These are phyloP conservation scores for Styphnolobium japonicum DNA, from an alignment of 306 rosid genomes.

Conservation along the genomic window DNA sequence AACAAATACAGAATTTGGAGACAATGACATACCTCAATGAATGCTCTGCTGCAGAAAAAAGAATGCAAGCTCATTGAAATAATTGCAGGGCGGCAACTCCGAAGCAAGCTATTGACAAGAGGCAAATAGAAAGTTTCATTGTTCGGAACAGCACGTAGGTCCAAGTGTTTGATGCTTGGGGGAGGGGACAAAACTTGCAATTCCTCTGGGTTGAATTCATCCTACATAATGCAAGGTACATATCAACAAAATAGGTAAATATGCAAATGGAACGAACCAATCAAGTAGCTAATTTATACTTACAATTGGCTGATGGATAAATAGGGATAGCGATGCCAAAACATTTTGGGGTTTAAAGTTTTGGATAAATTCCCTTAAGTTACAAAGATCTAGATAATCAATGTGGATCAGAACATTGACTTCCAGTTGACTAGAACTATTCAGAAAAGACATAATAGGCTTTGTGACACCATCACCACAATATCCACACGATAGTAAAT, in stretches of 20 bases:
- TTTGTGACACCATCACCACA: background rate
- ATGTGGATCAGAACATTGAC: background rate
- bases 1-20: background rate
- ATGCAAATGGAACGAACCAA: background rate
- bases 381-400: background rate
- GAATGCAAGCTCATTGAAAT: background rate
- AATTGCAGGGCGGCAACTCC: conserved; percentile 8
- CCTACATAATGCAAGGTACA: conserved; percentile 7
- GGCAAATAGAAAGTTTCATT: background rate
- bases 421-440: conserved; percentile 19
- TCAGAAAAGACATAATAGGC: conserved; percentile 8
- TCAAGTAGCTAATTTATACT: background rate
- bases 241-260: background rate
- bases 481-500: background rate
- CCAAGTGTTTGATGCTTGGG: conserved; percentile 17
- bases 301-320: background rate
- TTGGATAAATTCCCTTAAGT: conserved; percentile 13
- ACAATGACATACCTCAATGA: conserved; percentile 21
- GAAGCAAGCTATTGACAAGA: conserved; percentile 2
- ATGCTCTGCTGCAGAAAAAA: background rate
- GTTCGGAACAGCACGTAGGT: background rate
- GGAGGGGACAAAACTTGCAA: background rate
- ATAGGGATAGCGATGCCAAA: background rate
- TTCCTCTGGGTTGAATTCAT: background rate
- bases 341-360: conserved; percentile 17